Base-by-base conservation (phyloP, 441 rosid genomes). In the Flueggea neowawraea region DNA sequence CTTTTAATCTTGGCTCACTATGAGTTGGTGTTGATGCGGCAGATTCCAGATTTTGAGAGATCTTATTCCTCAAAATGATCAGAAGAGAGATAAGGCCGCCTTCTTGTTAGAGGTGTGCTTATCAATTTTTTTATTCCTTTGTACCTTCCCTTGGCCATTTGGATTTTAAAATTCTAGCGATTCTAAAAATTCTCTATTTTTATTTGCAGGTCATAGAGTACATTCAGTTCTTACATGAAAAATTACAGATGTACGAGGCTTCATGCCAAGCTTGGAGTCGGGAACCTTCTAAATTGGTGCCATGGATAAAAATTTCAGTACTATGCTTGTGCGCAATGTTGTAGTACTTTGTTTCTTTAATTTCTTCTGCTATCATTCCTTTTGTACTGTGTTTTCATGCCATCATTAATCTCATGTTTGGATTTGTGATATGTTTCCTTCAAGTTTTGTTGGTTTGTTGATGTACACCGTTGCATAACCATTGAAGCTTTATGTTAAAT, bases 51-150 rank as follows among this genome's bases (percentile, higher is more conserved):
- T 69, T 84, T 72, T 95, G 76, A 86, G 98, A 66, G 83, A 84
- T 16, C 81, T 95, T 17, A 85, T 91, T 63, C 99, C 99, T 61
- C 87, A 88, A 58, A 81, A 87, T 43, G 99, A 95, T 71, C 99
- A 91, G 60, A 95, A 95, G 75, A 87, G 95, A 60, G 99, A 95
- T 58, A 95, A 88, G 69, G 99, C 99, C 5, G 91, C 98, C 9
- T 88, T 95, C 82, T 80, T 95, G 55, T 77, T 91, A 61, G 99
- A 95, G 99, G 99, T 89, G 66, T 31, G 65, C 16, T 16, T 2
- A 54, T 39, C 28, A 16, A 12, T 22, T 22, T 22, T 22, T 22
- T 22, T 22, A 22, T 22, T 22, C 28, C 28, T 22, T 22, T 22
- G 1, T 22, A 22, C 28, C 28, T 22, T 22, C 28, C 28, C 28